A percentile compares a stretch with the other conserved stretches of the same genome.
Evolutionary conservation across 2,329 filamentous ascomycete species (phyloP).

Genomic region (Botryotinia narcissicola): DNA sequence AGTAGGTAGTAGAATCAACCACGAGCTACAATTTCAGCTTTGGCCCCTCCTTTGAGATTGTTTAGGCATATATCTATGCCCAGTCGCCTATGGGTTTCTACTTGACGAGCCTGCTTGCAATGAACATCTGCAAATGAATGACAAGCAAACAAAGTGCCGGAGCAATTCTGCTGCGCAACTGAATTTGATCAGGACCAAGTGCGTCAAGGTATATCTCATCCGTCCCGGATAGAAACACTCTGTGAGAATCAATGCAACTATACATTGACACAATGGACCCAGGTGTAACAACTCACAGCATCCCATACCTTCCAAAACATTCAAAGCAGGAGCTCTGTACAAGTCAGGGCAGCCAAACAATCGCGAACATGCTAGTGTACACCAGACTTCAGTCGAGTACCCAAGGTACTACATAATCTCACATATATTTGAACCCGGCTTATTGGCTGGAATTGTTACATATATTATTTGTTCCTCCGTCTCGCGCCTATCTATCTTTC

Average conservation of each 20-base stretch:
- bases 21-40: background rate
- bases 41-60: background rate
- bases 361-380: too few species aligned
- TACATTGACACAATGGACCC: background rate
- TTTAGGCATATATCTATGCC: too few species aligned
- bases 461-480: conserved; percentile 3
- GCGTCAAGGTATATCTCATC: background rate
- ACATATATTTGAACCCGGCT: background rate
- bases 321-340: background rate
- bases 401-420: background rate
- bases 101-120: background rate
- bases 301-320: background rate
- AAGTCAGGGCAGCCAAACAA: background rate
- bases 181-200: too few species aligned
- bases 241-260: background rate
- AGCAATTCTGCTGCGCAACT: background rate
- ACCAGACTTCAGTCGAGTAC: background rate
- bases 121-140: background rate
- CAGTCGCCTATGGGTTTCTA: background rate
- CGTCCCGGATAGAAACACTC: background rate
- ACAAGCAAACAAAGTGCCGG: background rate
- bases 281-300: background rate
- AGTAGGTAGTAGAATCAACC: background rate
- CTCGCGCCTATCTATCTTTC: conserved; percentile 1
- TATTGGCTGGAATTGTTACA: background rate